Evolutionary conservation across 129 eudicot species (phyloP).

Genomic region (Saposhnikovia divaricata): DNA sequence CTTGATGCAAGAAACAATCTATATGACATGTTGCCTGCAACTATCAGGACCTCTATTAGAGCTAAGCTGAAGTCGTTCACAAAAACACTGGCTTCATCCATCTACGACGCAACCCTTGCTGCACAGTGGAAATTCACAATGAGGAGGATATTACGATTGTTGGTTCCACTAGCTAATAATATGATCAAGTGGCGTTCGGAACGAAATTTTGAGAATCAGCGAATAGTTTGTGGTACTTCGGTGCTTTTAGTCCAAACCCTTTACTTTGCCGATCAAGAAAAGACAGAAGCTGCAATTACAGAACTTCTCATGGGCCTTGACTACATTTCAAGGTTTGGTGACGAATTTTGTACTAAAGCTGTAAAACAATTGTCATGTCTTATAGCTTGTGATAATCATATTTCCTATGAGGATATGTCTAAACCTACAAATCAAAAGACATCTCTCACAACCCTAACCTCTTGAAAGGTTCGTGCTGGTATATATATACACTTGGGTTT

Average conservation of each 20-base stretch:
- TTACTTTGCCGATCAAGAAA: slow-evolving; percentile 60
- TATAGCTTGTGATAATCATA: slow-evolving; percentile 22
- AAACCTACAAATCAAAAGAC: slow-evolving; percentile 1
- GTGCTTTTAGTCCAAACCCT: slow-evolving; percentile 82
- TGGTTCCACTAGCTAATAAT: slow-evolving; percentile 88
- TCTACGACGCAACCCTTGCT: slow-evolving; percentile 45
- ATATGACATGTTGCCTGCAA: slow-evolving; percentile 63
- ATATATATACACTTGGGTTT: background rate
- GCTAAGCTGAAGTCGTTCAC: slow-evolving; percentile 36
- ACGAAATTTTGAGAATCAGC: slow-evolving; percentile 73
- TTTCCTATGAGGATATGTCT: slow-evolving; percentile 19
- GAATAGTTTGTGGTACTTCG: slow-evolving; percentile 32
- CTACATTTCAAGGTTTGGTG: slow-evolving; percentile 46
- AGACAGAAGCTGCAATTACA: slow-evolving; percentile 61
- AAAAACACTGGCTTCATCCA: slow-evolving; percentile 30
- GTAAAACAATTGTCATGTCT: slow-evolving; percentile 26
- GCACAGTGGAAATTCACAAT: slow-evolving; percentile 44
- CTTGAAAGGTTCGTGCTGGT: background rate
- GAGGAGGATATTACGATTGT: slow-evolving; percentile 62
- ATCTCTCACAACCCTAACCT: background rate
- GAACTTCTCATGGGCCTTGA: slow-evolving; percentile 80
- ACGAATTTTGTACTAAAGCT: slow-evolving; percentile 31
- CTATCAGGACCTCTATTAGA: slow-evolving; percentile 47
- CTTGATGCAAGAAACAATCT: slow-evolving; percentile 70
- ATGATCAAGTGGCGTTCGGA: slow-evolving; percentile 84